phyloP scores from a whole-genome alignment of 2,329 filamentous ascomycete genomes.

The Xylaria sp. region DNA sequence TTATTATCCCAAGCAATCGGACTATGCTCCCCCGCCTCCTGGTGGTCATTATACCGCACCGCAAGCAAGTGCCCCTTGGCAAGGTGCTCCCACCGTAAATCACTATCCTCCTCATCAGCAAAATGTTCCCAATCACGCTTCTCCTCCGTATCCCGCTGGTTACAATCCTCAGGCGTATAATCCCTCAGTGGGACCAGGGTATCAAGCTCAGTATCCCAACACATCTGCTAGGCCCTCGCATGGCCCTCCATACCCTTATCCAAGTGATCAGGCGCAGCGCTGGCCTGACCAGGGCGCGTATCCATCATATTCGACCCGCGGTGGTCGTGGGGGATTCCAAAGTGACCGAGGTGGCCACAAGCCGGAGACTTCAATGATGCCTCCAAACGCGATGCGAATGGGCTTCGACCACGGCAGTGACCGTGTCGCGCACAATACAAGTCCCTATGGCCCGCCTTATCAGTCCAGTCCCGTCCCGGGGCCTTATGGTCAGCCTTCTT shows the following conservation, averaged over 20 bases:
- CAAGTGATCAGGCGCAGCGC: conserved; percentile 49
- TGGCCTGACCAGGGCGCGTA: conserved; percentile 47
- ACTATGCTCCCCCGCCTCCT: conserved; percentile 34
- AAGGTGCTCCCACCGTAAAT: conserved; percentile 38
- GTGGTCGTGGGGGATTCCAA: conserved; percentile 51
- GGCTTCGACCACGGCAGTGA: conserved; percentile 37
- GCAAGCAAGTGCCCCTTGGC: conserved; percentile 43
- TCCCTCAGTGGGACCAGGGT: conserved; percentile 44
- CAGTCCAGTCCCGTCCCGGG: conserved; percentile 47
- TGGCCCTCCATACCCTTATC: conserved; percentile 48
- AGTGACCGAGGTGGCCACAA: conserved; percentile 51
- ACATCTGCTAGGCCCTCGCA: conserved; percentile 43
- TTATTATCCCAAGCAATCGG: conserved; percentile 39
- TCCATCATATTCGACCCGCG: conserved; percentile 41
- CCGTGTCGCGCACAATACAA: conserved; percentile 43
- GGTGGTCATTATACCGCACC: conserved; percentile 36
- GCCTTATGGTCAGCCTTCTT: conserved; percentile 40
- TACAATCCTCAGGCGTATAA: conserved; percentile 53
- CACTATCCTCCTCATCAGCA: conserved; percentile 32
- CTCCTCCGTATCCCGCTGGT: conserved; percentile 46
- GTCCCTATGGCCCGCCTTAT: conserved; percentile 49
- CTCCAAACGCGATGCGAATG: conserved; percentile 42
- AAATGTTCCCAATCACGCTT: conserved; percentile 50
- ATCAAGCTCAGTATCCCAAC: conserved; percentile 48
- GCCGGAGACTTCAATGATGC: conserved; percentile 40